These are phyloP conservation scores for Talaromyces liani DNA, from an alignment of 495 filamentous ascomycete species.

Conservation along the genomic window DNA sequence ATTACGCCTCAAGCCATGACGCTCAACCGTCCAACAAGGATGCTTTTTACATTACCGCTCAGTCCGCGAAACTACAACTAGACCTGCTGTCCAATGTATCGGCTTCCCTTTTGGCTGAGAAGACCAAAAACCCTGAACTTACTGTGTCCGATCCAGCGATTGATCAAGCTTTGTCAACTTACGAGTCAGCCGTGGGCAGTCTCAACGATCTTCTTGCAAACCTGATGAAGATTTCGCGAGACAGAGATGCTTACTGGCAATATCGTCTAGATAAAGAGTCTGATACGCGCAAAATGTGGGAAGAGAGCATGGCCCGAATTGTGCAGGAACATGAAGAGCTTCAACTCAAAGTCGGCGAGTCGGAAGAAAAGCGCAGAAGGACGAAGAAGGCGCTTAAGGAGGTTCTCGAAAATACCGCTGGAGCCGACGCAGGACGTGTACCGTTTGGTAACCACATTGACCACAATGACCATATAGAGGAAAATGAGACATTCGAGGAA, in stretches of 20 bases:
- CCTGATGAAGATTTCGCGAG: constrained; percentile 81
- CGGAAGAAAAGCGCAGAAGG: constrained; percentile 79
- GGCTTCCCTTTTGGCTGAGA: constrained; percentile 69
- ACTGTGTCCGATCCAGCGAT: constrained; percentile 67
- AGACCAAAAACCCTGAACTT: constrained; percentile 57
- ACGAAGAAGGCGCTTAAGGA: constrained; percentile 88
- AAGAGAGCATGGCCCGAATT: constrained; percentile 94
- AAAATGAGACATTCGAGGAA: neutral
- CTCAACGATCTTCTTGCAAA: constrained; percentile 82
- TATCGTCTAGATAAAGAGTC: constrained; percentile 85
- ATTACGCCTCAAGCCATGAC: constrained; percentile 75
- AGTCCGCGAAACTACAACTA: constrained; percentile 87
- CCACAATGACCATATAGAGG: neutral
- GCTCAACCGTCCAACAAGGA: constrained; percentile 69
- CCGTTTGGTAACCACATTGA: neutral
- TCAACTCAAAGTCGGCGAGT: constrained; percentile 78
- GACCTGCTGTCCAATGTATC: constrained; percentile 82
- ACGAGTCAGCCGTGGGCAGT: constrained; percentile 81
- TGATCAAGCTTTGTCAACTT: constrained; percentile 73
- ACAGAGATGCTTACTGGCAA: constrained; percentile 95
- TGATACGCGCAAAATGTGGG: constrained; percentile 88
- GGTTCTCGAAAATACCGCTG: constrained; percentile 57
- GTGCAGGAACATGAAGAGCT: constrained; percentile 89
- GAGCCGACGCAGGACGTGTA: neutral
- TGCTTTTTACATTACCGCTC: constrained; percentile 89